Percentiles rank a stretch among this genome's conserved stretches.
Conservation (phyloP, 257 asterid genomes). For the Cynanchum wilfordii region DNA sequence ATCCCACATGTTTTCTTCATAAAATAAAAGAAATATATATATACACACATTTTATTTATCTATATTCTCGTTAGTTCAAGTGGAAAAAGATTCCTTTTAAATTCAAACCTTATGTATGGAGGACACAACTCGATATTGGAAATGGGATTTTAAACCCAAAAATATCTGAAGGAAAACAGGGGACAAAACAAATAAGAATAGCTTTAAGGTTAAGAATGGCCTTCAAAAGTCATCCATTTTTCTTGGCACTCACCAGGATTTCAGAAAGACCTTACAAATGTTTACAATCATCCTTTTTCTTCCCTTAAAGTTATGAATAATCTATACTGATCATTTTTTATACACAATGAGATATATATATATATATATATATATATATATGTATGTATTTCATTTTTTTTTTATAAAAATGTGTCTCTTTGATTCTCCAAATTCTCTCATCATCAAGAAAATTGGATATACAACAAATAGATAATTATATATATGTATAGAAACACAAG, state of each 20-base stretch:
- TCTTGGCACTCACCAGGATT: constrained; percentile 46
- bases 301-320: background rate
- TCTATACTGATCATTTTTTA: background rate
- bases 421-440: background rate
- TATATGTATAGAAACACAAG: background rate
- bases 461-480: background rate
- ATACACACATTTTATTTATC: no score
- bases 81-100: no score
- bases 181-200: background rate
- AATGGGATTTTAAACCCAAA: background rate
- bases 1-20: background rate
- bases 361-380: no score
- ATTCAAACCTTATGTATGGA: no score
- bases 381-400: no score
- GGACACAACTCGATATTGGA: no score
- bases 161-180: background rate
- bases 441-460: background rate
- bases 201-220: background rate
- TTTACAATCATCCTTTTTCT: background rate
- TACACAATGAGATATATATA: background rate
- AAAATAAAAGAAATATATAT: background rate
- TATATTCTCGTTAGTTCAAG: no score
- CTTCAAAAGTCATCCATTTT: constrained; percentile 18
- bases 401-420: background rate
- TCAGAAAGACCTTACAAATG: constrained; percentile 18